Evolutionary conservation across 2,329 filamentous ascomycete genomes (phyloP).

Genomic region (Fusarium devonianum): DNA sequence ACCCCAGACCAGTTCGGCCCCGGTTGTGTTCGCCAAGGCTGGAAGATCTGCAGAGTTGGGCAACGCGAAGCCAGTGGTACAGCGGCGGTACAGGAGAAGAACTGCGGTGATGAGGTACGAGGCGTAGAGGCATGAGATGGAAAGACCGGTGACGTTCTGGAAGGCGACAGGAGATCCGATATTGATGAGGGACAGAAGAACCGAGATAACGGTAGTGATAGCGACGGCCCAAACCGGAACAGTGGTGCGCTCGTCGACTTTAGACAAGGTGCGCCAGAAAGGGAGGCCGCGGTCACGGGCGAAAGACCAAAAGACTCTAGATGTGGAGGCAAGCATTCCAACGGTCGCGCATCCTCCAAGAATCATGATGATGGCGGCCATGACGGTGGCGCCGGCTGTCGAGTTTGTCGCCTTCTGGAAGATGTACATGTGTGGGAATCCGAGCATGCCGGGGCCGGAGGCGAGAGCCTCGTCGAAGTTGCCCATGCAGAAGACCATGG

Average conservation of each 20-base stretch:
- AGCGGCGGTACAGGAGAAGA: conserved; percentile 43
- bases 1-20: conserved; percentile 55
- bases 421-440: conserved; percentile 66
- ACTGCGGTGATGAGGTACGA: conserved; percentile 43
- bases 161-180: conserved; percentile 44
- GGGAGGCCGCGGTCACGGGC: conserved; percentile 45
- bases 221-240: conserved; percentile 42
- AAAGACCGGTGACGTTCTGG: conserved; percentile 43
- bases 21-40: conserved; percentile 42
- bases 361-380: conserved; percentile 58
- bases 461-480: conserved; percentile 54
- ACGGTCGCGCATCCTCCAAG: conserved; percentile 58
- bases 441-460: conserved; percentile 51
- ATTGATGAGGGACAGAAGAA: conserved; percentile 46
- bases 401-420: conserved; percentile 60
- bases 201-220: conserved; percentile 38
- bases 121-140: conserved; percentile 42
- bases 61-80: conserved; percentile 38
- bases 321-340: conserved; percentile 63
- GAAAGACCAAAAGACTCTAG: conserved; percentile 64
- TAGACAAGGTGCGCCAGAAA: conserved; percentile 41
- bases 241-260: conserved; percentile 39
- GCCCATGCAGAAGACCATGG: conserved; percentile 61
- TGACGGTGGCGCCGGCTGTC: conserved; percentile 56
- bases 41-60: conserved; percentile 36